Evolutionary conservation across 192 early-diverging fungal genomes (phyloP), one percentile per base, ranked within the genome.

Genomic region (Phycomyces nitens): DNA sequence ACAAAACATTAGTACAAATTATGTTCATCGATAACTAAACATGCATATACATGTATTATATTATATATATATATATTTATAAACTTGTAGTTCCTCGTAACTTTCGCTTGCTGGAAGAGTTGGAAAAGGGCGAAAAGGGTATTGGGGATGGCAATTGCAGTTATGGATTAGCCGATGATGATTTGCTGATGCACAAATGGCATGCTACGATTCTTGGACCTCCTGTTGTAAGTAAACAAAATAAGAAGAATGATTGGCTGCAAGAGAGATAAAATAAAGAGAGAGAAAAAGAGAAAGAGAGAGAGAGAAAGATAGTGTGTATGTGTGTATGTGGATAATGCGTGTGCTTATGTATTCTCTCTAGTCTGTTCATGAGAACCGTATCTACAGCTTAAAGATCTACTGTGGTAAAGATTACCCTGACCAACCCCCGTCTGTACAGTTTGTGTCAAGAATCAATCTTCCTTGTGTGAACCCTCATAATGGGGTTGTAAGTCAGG

Each of bases 111-210:
- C 80, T 99, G 24, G 93, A 94, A 63, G 97, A 99, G 75, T 88
- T 98, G 27, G 97, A 99, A 72, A 93, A 94, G 77, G 94, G 93
- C 51, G 95, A 97, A 69, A 98, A 99, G 80, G 93, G 92, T 47
- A 84, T 90, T 71, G 93, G 95, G 56, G 95, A 97, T 75, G 95
- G 94, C 9, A 88, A 89, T 39, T 92, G 89, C 79, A 92, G 88
- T 71, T 99, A 98, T 74, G 97, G 97, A 27, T 82, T 99, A 42
- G 80, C 83, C 26, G 85, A 95, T 65, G 76, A 80, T 15, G 94
- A 96, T 58, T 89, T 94, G 73, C 71, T 86, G 2, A 69, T 84
- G 63, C 80, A 83, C 40, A 74, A 87, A 62, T 99, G 97, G 97
- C 89, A 94, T 62, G 97, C 90, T 9, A 96, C 95, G 50, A 97